Conservation (phyloP, 2,329 filamentous ascomycete genomes). For the Xylariaceae sp. region DNA sequence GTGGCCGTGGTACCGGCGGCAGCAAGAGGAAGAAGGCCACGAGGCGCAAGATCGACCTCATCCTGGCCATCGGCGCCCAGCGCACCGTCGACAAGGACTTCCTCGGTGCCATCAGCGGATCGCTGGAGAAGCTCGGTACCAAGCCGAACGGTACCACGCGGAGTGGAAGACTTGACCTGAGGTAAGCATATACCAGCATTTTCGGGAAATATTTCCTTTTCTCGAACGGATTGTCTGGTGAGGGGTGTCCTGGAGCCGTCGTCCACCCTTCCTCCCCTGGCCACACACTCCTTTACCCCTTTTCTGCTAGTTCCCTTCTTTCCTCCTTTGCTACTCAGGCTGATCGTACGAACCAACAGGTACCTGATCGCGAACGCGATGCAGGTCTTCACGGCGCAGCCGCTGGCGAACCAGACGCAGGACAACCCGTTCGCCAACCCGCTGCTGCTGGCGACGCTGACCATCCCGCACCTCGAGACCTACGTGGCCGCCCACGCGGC, state of each 20-base stretch:
- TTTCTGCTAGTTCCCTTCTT: no score
- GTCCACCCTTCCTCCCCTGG: no score
- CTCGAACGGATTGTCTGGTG: no score
- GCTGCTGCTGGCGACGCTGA: slow-evolving; percentile 46
- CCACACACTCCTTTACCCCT: no score
- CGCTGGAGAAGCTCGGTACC: slow-evolving; percentile 47
- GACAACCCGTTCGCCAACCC: slow-evolving; percentile 49
- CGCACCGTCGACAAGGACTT: slow-evolving; percentile 44
- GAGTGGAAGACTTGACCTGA: slow-evolving; percentile 51
- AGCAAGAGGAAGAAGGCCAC: slow-evolving; percentile 25
- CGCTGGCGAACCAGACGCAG: slow-evolving; percentile 39
- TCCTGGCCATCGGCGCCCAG: slow-evolving; percentile 53
- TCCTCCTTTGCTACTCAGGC: no score
- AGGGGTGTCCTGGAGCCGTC: no score
- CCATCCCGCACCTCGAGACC: slow-evolving; percentile 53
- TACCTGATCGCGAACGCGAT: slow-evolving; percentile 55
- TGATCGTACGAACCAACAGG: slow-evolving; percentile 32
- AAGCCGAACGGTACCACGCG: slow-evolving; percentile 41
- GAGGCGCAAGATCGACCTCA: slow-evolving; percentile 43
- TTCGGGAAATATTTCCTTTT: background rate
- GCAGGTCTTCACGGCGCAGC: slow-evolving; percentile 48
- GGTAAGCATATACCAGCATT: slow-evolving; percentile 30
- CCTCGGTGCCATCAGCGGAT: slow-evolving; percentile 38
- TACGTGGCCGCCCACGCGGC: slow-evolving; percentile 47
- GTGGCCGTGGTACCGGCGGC: no score